Base-by-base conservation (phyloP, 2,329 filamentous ascomycete species). In the Tricladium varicosporioides region DNA sequence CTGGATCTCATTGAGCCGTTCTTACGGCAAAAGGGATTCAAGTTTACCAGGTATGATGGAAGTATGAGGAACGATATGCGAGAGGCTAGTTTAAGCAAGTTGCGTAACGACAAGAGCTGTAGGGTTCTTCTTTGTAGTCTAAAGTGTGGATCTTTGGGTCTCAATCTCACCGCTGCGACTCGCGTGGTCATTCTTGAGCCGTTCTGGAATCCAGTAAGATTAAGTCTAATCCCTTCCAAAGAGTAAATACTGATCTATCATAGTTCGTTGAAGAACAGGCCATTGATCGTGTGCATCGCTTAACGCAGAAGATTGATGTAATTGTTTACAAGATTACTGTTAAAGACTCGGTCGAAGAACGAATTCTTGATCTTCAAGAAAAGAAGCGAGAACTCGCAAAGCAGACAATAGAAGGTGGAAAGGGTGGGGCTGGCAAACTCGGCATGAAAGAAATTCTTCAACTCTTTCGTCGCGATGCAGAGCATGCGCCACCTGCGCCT, bases 241-340 rank as follows among this genome's bases (percentile, higher is more conserved):
- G 11, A 19, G 40, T 40, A 52, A 46, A 9, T 8, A 27, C 65
- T 62, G 62, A 63, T 42, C 45, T 8, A 36, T 51, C 55, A n/a
- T 65, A 90, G 83, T 99, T 99, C 69, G 91, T 99, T 33, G 94
- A 99, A 77, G 94, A 99, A 72, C 94, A 99, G 78, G 94, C 94
- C 49, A 99, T 99, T 65, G 94, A 99, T 73, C 91, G 94, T 54
- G 94, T 99, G 22, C 94, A 99, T 71, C 91, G 94, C n/a, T 87
- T 99, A 53, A 97, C 96, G 43, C 94, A 99, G 74, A 97, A 91
- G 1, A 82, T 93, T 43, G 92, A 97, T 69, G 94, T 99, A 33
- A 85, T 93, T 55, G 91, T 99, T 61, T 99, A 96, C 79, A 95
- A 94, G 68, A 84, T 99, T 67, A 96, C 92, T 2, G 87, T 99